Percentiles rank a stretch among this genome's conserved stretches.
Evolutionary conservation across 1,284 basidiomycete genomes (phyloP).

Genomic region (Ceratorhiza oryzae-sativae): DNA sequence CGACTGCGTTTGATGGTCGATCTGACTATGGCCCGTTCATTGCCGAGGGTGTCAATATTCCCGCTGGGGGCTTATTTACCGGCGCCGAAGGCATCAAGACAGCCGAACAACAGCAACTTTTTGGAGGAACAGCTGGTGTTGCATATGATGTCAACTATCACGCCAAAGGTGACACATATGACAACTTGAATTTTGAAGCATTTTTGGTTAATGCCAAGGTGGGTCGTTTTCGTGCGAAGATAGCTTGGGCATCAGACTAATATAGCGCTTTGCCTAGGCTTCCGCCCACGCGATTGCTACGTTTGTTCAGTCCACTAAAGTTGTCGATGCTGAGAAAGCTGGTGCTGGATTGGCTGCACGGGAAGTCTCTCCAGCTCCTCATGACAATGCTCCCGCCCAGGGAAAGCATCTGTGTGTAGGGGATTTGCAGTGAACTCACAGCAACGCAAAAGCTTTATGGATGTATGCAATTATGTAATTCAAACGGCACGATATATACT

Average conservation of each 20-base stretch:
- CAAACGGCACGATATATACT: background rate
- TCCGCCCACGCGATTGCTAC: slow-evolving; percentile 38
- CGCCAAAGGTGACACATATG: slow-evolving; percentile 35
- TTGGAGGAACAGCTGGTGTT: slow-evolving; percentile 27
- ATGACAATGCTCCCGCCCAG: slow-evolving; percentile 9
- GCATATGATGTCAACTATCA: slow-evolving; percentile 36
- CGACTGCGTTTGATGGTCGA: slow-evolving; percentile 29
- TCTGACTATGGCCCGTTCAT: slow-evolving; percentile 36
- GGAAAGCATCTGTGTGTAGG: slow-evolving; percentile 19
- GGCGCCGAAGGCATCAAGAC: slow-evolving; percentile 38
- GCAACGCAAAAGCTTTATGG: background rate
- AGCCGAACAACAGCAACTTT: slow-evolving; percentile 3
- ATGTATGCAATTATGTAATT: slow-evolving; percentile 14
- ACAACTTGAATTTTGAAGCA: slow-evolving; percentile 29
- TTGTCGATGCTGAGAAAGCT: slow-evolving; percentile 35
- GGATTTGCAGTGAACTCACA: background rate
- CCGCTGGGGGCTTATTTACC: slow-evolving; percentile 37
- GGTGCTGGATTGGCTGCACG: background rate
- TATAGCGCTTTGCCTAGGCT: background rate
- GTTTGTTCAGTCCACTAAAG: slow-evolving; percentile 31
- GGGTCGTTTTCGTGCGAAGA: background rate
- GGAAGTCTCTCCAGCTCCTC: background rate
- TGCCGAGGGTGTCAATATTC: slow-evolving; percentile 30
- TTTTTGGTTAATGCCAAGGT: slow-evolving; percentile 35
- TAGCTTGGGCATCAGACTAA: background rate